A percentile compares a stretch with the other conserved stretches of the same genome.
Conservation (phyloP, 352 stramenopile genomes). For the Phytopythium vexans region DNA sequence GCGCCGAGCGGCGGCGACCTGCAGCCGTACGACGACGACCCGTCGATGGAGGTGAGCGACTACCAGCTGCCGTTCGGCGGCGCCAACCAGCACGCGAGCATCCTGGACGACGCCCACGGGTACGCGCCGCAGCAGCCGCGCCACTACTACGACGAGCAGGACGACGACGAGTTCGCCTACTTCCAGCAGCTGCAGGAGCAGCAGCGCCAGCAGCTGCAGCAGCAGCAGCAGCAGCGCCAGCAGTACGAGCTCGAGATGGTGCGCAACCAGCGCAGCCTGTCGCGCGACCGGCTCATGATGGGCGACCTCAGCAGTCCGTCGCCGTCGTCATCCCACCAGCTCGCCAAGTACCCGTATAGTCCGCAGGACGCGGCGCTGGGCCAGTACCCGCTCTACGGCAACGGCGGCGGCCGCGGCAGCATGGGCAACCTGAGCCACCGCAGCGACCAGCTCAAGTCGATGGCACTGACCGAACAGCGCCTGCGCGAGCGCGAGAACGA, state of each 20-base stretch:
- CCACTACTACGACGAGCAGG: conserved; percentile 28
- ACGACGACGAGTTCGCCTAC: conserved; percentile 18
- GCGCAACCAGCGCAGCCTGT: conserved; percentile 21
- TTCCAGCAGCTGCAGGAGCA: conserved; percentile 9
- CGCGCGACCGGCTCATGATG: conserved; percentile 18
- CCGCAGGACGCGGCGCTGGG: conserved; percentile 7
- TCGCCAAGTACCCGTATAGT: conserved; percentile 8
- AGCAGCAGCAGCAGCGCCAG: conserved; percentile 23
- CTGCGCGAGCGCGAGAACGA: conserved; percentile 65
- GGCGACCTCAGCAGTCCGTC: conserved; percentile 10
- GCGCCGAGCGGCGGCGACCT: conserved; percentile 14
- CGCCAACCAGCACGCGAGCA: conserved; percentile 31
- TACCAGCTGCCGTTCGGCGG: conserved; percentile 37
- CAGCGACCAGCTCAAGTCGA: conserved; percentile 47
- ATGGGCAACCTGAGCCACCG: conserved; percentile 13
- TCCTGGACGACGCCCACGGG: conserved; percentile 18
- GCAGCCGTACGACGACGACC: conserved; percentile 31
- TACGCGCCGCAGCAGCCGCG: conserved; percentile 26
- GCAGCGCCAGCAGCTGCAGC: conserved; percentile 8
- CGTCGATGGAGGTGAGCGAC: conserved; percentile 30
- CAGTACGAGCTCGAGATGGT: conserved; percentile 33
- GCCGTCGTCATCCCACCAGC: conserved; percentile 13
- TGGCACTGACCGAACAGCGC: conserved; percentile 54
- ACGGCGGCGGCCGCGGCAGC: conserved; percentile 8
- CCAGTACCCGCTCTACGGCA: conserved; percentile 20